Conservation (phyloP, 2,329 filamentous ascomycete genomes). For the Diatrype stigma region DNA sequence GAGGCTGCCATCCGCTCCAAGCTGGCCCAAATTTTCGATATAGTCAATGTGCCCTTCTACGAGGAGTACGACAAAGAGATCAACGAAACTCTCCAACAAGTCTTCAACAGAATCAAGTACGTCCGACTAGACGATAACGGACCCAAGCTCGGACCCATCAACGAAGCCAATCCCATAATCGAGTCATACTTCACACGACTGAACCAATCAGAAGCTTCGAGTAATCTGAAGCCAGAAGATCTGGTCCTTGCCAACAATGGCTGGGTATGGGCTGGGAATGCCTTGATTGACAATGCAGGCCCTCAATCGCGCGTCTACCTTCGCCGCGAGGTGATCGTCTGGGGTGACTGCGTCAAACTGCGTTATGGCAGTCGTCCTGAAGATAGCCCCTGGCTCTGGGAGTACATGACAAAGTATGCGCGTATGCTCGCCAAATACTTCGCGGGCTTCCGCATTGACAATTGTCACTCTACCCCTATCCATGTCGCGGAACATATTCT, state of each 20-base stretch:
- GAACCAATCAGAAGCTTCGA: constrained; percentile 71
- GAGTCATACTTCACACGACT: constrained; percentile 94
- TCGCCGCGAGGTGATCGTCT: constrained; percentile 93
- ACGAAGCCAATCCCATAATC: constrained; percentile 72
- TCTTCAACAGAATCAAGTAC: constrained; percentile 95
- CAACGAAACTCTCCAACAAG: constrained; percentile 78
- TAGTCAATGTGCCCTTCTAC: constrained; percentile 84
- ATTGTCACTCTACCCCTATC: constrained; percentile 93
- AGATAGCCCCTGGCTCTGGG: constrained; percentile 92
- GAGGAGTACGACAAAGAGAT: constrained; percentile 85
- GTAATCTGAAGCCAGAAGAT: constrained; percentile 69
- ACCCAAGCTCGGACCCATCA: constrained; percentile 79
- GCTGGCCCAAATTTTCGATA: constrained; percentile 65
- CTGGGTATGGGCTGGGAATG: constrained; percentile 98
- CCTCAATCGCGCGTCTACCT: constrained; percentile 88
- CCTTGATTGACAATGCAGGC: constrained; percentile 88
- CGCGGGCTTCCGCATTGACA: constrained; percentile 92
- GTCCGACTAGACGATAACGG: constrained; percentile 88
- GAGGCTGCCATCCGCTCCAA: constrained; percentile 49
- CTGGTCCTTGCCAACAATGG: constrained; percentile 91
- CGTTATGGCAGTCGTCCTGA: constrained; percentile 76
- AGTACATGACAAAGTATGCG: constrained; percentile 92
- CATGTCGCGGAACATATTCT: constrained; percentile 93
- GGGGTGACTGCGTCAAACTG: constrained; percentile 97
- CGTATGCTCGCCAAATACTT: constrained; percentile 92